Evolutionary conservation across 805 yeast species (phyloP).

Genomic region (Candida tibetensis): DNA sequence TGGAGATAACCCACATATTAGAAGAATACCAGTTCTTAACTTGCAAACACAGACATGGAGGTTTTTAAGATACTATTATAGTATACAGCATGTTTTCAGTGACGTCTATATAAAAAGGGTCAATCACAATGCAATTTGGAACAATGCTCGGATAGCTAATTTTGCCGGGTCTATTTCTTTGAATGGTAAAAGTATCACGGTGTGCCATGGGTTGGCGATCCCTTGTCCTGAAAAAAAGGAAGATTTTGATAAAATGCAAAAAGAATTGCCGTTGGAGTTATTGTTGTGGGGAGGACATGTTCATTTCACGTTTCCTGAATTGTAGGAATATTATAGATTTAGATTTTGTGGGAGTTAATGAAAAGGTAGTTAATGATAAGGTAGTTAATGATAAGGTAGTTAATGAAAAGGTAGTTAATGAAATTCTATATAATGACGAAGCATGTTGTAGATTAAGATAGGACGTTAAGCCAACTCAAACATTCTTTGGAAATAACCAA

Average conservation of each 20-base stretch:
- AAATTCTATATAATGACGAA: too few relatives aligned
- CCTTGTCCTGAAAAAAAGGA: constrained; percentile 31
- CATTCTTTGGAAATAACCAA: too few relatives aligned
- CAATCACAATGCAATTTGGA: constrained; percentile 18
- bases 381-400: too few relatives aligned
- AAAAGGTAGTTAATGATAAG: too few relatives aligned
- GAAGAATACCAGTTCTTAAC: constrained; percentile 36
- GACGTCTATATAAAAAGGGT: constrained; percentile 19
- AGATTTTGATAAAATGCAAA: constrained; percentile 20
- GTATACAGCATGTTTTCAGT: constrained; percentile 24
- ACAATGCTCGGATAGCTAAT: constrained; percentile 27
- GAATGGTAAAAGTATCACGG: constrained; percentile 33
- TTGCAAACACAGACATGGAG: constrained; percentile 42
- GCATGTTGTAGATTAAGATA: too few relatives aligned
- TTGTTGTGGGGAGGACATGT: constrained; percentile 36
- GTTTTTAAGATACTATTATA: constrained; percentile 33
- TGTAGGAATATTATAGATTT: too few relatives aligned
- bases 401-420: too few relatives aligned
- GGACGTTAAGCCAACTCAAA: too few relatives aligned
- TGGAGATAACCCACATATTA: constrained; percentile 24
- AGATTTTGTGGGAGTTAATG: too few relatives aligned
- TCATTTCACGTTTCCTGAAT: constrained; percentile 36
- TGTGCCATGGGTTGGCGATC: constrained; percentile 35
- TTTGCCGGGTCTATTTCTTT: constrained; percentile 33
- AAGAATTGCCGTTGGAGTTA: constrained; percentile 17